Percentiles rank a stretch among this genome's conserved stretches.
Evolutionary conservation across 2,329 filamentous ascomycete genomes (phyloP).

Genomic region (Chaetomiaceae sp.): DNA sequence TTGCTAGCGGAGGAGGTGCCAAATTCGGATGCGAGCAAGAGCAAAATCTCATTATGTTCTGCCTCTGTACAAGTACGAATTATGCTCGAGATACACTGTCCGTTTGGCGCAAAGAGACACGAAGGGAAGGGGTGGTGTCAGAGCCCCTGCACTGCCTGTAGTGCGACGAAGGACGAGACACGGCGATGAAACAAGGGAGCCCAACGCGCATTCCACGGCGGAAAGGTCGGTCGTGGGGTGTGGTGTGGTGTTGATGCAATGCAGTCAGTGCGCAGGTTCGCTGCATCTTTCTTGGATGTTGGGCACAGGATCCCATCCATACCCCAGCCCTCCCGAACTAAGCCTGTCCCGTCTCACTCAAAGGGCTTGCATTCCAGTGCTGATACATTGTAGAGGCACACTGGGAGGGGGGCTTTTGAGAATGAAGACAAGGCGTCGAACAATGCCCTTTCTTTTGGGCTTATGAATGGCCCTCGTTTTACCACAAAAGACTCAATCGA

Average conservation of each 20-base stretch:
- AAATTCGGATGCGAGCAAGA: too few relatives aligned
- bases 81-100: too few relatives aligned
- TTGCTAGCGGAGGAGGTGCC: too few relatives aligned
- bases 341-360: not conserved
- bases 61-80: too few relatives aligned
- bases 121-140: not conserved
- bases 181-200: not conserved
- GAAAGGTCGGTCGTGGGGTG: too few relatives aligned
- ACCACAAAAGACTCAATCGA: not conserved
- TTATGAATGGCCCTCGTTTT: not conserved
- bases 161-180: too few relatives aligned
- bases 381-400: not conserved
- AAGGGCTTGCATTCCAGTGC: constrained; percentile 2
- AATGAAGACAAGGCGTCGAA: not conserved
- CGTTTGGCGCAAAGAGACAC: too few relatives aligned
- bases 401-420: not conserved
- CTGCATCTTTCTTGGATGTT: not conserved
- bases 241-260: not conserved
- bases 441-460: not conserved
- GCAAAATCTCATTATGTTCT: too few relatives aligned
- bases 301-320: not conserved
- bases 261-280: not conserved
- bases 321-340: too few relatives aligned
- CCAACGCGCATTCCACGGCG: not conserved
- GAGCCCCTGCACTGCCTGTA: not conserved